A percentile compares a stretch with the other conserved stretches of the same genome.
Conservation (phyloP, 75 land plant genomes). For the Sequoia sempervirens region DNA sequence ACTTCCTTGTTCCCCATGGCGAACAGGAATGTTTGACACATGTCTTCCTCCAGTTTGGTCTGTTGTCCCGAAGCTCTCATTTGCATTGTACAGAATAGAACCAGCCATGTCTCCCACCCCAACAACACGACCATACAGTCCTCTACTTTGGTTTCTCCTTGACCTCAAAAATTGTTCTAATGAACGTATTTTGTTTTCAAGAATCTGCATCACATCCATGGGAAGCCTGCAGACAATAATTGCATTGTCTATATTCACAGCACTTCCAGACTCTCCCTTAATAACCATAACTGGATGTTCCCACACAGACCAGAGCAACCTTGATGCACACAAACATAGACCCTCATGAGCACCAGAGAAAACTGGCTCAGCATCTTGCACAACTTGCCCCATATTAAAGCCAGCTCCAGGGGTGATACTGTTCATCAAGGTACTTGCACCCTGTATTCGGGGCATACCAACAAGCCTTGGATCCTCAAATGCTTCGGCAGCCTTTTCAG, state of each 20-base stretch:
- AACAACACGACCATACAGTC: slow-evolving; percentile 87
- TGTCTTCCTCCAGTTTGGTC: slow-evolving; percentile 40
- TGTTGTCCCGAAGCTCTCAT: slow-evolving; percentile 29
- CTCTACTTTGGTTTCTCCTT: slow-evolving; percentile 86
- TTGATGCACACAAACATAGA: slow-evolving; percentile 83
- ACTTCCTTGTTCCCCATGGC: slow-evolving; percentile 28
- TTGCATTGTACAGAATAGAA: slow-evolving; percentile 59
- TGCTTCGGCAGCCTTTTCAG: slow-evolving; percentile 96
- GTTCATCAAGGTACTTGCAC: slow-evolving; percentile 54
- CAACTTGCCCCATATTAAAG: slow-evolving; percentile 99
- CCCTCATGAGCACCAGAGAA: slow-evolving; percentile 99
- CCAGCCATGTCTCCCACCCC: slow-evolving; percentile 84
- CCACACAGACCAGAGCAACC: slow-evolving; percentile 89
- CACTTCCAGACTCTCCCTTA: slow-evolving; percentile 49
- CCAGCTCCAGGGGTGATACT: slow-evolving; percentile 67
- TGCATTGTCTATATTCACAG: slow-evolving; percentile 29
- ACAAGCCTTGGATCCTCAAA: slow-evolving; percentile 97
- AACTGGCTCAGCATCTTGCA: slow-evolving; percentile 94
- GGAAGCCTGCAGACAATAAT: slow-evolving; percentile 67
- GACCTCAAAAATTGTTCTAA: slow-evolving; percentile 79
- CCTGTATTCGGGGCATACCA: slow-evolving; percentile 90
- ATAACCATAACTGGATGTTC: slow-evolving; percentile 85
- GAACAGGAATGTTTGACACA: slow-evolving; percentile 43
- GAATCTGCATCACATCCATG: slow-evolving; percentile 67
- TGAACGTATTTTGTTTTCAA: slow-evolving; percentile 81